A percentile compares a stretch with the other conserved stretches of the same genome.
Evolutionary conservation across 495 filamentous ascomycete genomes (phyloP).

Genomic region (Diplogelasinospora grovesii): DNA sequence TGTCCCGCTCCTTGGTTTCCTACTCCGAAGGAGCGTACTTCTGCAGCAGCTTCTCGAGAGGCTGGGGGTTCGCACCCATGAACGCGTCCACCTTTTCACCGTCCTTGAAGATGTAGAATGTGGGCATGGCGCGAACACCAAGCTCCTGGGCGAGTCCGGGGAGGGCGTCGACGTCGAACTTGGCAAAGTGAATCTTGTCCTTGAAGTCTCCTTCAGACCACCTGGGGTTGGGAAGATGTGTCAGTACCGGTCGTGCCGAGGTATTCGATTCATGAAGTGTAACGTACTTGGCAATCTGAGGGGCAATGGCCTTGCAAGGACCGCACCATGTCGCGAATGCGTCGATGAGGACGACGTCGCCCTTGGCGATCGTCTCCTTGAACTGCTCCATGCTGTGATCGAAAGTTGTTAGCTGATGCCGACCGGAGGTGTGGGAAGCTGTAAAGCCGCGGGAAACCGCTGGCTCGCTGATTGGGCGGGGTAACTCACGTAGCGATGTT

Average conservation of each 20-base stretch:
- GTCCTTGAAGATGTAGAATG: slow-evolving; percentile 79
- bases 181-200: slow-evolving; percentile 63
- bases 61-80: slow-evolving; percentile 70
- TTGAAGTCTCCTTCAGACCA: slow-evolving; percentile 46
- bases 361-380: slow-evolving; percentile 46
- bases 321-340: slow-evolving; percentile 91
- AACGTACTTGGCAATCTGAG: slow-evolving; percentile 52
- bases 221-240: slow-evolving; percentile 22
- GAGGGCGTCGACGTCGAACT: slow-evolving; percentile 87
- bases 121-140: slow-evolving; percentile 90
- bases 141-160: slow-evolving; percentile 70
- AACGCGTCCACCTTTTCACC: slow-evolving; percentile 59
- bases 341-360: slow-evolving; percentile 71
- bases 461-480: slow-evolving; percentile 1
- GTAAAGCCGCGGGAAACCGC: neutral
- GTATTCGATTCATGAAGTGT: neutral
- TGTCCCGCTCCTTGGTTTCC: neutral
- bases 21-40: slow-evolving; percentile 8
- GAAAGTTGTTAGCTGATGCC: slow-evolving; percentile 9
- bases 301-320: slow-evolving; percentile 87
- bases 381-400: slow-evolving; percentile 55
- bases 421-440: neutral
- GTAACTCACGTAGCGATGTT: slow-evolving; percentile 32
- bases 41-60: slow-evolving; percentile 11
- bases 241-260: neutral